Base-by-base conservation (phyloP, 73 alveolate genomes). In the Effrenium voratum region DNA sequence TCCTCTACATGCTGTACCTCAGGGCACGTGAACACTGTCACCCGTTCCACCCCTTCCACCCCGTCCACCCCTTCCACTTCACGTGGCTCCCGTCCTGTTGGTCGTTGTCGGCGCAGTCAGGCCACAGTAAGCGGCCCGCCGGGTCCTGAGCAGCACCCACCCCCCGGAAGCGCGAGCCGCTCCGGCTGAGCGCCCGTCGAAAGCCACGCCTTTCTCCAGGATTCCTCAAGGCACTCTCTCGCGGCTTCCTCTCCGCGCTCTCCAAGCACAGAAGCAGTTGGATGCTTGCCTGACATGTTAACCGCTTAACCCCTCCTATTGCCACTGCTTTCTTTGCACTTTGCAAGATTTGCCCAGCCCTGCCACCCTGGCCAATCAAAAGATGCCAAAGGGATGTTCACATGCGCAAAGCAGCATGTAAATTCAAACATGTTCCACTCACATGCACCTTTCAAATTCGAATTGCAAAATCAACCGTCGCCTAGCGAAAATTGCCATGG, bases 181-280 rank as follows among this genome's bases (percentile, higher is more conserved):
- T 13, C 26, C 50, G 16, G 46, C 22, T 32, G 19, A 49, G 82
- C 10, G 16, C 34, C 26, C 26, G 49, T 5, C 95, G 55, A 87
- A 87, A 50, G 95, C 72, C 50, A 87, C 95, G 57, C 95, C 95
- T 63, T 87, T 87, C 70, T 87, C 95, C 38, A 87, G 55, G 50
- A 87, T 87, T 40, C 95, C 95, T 87, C 43, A 32, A 80, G 5
- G 30, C 8, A 49, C 55, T 2, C 44, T 22, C 8, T 6, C 30
- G 26, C 73, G 19, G 34, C 0, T 73, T 36, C 28, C 28, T 30
- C 72, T 22, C 28, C n/a, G 16, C 72, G 28, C 72, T n/a, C 26
- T 12, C 50, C 26, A 13, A 15, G 38, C 24, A 6, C 13, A 41
- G 16, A 10, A 19, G 22, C 86, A 41, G 2, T 57, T 57, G 16